phyloP scores from a whole-genome alignment of 2,329 filamentous ascomycete genomes.

The Aspergillus sp. region DNA sequence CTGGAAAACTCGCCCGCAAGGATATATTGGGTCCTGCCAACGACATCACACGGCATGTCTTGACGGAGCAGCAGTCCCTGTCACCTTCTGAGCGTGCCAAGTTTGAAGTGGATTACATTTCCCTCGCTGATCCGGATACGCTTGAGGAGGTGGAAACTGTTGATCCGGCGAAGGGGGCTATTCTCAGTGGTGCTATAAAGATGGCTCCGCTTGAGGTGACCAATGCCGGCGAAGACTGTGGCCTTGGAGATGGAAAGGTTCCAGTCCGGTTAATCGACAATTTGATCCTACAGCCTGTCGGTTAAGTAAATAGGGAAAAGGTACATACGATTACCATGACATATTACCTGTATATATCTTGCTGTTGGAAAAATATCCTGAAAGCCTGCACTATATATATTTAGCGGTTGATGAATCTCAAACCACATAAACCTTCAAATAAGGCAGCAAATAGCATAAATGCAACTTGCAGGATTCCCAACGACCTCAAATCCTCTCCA shows the following conservation, averaged over 20 bases:
- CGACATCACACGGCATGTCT: constrained; percentile 59
- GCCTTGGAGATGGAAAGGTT: constrained; percentile 73
- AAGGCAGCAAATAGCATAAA: background rate
- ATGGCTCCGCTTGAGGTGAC: constrained; percentile 81
- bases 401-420: too few relatives aligned
- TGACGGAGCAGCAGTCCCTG: constrained; percentile 66
- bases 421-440: background rate
- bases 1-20: constrained; percentile 59
- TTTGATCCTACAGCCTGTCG: constrained; percentile 65
- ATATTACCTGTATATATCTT: constrained; percentile 1
- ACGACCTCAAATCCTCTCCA: background rate
- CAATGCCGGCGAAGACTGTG: constrained; percentile 69
- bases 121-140: constrained; percentile 81
- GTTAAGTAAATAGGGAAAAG: background rate
- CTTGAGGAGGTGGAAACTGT: constrained; percentile 77
- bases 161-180: constrained; percentile 72
- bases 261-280: constrained; percentile 92
- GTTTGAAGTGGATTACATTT: constrained; percentile 91
- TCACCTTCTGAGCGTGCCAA: constrained; percentile 64
- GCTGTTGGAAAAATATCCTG: background rate
- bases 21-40: constrained; percentile 75
- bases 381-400: background rate
- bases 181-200: constrained; percentile 88
- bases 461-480: background rate
- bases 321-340: background rate